A percentile compares a stretch with the other conserved stretches of the same genome.
Evolutionary conservation across 305 asterid genomes (phyloP).

Genomic region (Ajuga reptans): DNA sequence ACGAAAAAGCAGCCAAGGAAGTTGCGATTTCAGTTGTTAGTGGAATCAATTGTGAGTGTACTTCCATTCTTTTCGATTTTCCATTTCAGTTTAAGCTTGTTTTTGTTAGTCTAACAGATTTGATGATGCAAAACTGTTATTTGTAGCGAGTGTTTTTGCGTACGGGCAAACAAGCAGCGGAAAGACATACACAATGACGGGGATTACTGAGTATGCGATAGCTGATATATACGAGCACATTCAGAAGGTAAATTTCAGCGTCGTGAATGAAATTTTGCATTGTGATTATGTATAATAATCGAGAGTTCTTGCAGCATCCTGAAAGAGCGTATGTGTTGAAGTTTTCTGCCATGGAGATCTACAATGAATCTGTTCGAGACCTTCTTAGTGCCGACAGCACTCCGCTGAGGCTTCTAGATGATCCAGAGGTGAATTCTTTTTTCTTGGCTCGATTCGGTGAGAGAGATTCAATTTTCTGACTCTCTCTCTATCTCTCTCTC

Average conservation of each 20-base stretch:
- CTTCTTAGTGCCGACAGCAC: constrained; percentile 63
- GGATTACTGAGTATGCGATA: constrained; percentile 74
- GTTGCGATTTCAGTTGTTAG: constrained; percentile 72
- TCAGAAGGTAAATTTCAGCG: constrained; percentile 45
- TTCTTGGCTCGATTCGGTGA: background rate
- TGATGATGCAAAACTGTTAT: background rate
- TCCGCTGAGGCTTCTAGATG: constrained; percentile 84
- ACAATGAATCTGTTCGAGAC: constrained; percentile 89
- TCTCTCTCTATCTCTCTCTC: background rate
- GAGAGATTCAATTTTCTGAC: constrained; percentile 3
- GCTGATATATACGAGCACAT: constrained; percentile 72
- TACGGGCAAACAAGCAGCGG: constrained; percentile 99
- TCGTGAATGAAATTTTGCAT: background rate
- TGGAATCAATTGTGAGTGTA: constrained; percentile 74
- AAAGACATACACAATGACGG: constrained; percentile 88
- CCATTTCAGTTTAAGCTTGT: background rate
- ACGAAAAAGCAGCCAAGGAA: constrained; percentile 77
- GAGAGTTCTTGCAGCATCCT: constrained; percentile 44
- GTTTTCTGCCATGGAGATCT: constrained; percentile 92
- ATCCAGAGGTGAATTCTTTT: constrained; percentile 62
- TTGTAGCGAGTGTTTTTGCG: constrained; percentile 79
- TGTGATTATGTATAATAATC: background rate
- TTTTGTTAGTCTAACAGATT: background rate
- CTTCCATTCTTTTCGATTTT: background rate
- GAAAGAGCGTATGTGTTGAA: constrained; percentile 63